Conservation (phyloP, 2,329 filamentous ascomycete genomes). For the Penicillium rolfsii region DNA sequence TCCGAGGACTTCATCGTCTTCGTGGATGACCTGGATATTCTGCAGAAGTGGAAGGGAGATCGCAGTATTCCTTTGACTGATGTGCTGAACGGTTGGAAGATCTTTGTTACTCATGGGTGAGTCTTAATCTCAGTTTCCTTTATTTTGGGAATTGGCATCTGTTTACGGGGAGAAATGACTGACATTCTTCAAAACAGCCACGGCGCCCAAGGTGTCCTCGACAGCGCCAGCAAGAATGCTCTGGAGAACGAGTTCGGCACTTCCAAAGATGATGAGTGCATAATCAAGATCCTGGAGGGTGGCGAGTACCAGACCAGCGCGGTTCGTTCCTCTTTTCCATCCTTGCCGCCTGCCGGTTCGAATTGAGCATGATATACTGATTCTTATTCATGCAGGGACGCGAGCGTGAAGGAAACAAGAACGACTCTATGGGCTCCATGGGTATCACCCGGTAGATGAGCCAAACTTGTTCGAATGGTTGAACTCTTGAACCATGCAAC, state of each 20-base stretch:
- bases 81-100: conserved; percentile 84
- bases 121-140: conserved; percentile 49
- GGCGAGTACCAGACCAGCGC: conserved; percentile 68
- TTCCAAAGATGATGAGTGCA: conserved; percentile 74
- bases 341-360: background rate
- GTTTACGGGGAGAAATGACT: background rate
- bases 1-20: conserved; percentile 70
- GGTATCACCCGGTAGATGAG: conserved; percentile 24
- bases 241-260: conserved; percentile 90
- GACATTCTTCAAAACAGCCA: conserved; percentile 62
- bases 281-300: conserved; percentile 78
- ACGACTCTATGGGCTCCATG: conserved; percentile 31
- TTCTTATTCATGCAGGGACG: conserved; percentile 26
- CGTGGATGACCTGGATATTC: conserved; percentile 54
- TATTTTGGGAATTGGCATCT: no score
- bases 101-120: conserved; percentile 89
- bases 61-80: conserved; percentile 77
- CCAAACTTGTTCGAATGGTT: background rate
- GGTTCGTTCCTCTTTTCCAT: conserved; percentile 49
- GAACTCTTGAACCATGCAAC: background rate
- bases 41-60: conserved; percentile 83
- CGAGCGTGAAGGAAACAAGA: conserved; percentile 38
- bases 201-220: conserved; percentile 77
- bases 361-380: conserved; percentile 10
- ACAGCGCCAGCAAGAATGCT: conserved; percentile 72